Base-by-base conservation (phyloP, 1,139 yeast genomes). In the Citeromyces siamensis region DNA sequence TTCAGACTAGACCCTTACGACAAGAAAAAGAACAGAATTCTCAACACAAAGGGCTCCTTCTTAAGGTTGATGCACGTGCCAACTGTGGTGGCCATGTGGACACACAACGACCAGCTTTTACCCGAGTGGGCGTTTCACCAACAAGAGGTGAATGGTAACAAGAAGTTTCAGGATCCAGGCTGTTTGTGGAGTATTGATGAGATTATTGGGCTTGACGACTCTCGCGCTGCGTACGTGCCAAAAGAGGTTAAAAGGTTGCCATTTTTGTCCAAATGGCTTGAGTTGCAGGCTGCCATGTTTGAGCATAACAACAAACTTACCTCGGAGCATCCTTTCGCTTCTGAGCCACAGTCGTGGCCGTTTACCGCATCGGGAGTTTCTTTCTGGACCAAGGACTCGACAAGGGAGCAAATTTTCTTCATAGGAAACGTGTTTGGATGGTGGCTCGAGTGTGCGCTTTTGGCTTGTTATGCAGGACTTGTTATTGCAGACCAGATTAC, bases 71-170 rank as follows among this genome's bases (percentile, higher is more conserved):
- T 85, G 44, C 98, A 90, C 53, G 78, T 75, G 22, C 85, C 82
- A 41, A 88, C 97, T 4, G 72, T 76, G 37, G 98, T 93, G 16
- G 90, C 95, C 7, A 70, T 93, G 79, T 90, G 97, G 96, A 79
- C 96, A 8, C 95, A 85, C 51, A 68, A 79, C 47, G 94, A 81
- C 51, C 77, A 71, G 41, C 51, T 72, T 29, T 69, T 88, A 43
- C 97, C 98, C 14, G 96, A 84, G 7, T 93, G 99, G 99, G 98
- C 81, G 2, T 81, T 78, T 53, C 64, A 66, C 37, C 97, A 90
- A 53, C 88, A 80, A 55, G 99, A 93, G 60, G 86, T 93, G 42
- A 85, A 93, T 54, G 98, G 98, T 50, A 84, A 82, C 64, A 90
- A 90, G 56, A 80, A 84, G 54, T 56, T 80, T 22, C 68, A 58